Conservation (phyloP, 768 basidiomycete genomes). For the Lactarius trivialis region DNA sequence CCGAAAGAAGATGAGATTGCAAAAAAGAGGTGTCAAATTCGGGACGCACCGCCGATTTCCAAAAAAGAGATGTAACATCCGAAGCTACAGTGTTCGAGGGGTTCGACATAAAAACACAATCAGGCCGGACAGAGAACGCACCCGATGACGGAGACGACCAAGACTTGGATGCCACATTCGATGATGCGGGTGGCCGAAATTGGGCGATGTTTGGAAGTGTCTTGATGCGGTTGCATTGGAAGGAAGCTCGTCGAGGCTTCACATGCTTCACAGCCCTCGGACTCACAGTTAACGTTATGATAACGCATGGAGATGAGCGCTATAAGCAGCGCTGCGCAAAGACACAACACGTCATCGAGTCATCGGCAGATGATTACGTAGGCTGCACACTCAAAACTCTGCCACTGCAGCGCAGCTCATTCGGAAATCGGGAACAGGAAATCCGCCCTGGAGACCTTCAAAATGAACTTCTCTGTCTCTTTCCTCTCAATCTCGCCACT, state of each 20-base stretch:
- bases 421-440: neutral
- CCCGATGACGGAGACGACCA: constrained; percentile 20
- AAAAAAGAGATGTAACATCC: constrained; percentile 20
- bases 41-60: constrained; percentile 19
- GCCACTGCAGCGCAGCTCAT: neutral
- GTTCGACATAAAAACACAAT: neutral
- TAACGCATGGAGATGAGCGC: neutral
- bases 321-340: neutral
- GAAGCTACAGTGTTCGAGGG: constrained; percentile 1
- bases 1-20: neutral
- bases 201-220: neutral
- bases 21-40: neutral
- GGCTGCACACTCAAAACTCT: neutral
- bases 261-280: no score
- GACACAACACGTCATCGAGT: neutral
- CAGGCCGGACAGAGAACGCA: neutral
- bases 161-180: constrained; percentile 15
- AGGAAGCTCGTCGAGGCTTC: neutral
- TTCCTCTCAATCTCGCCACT: neutral
- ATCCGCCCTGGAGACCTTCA: neutral
- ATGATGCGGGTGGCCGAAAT: neutral
- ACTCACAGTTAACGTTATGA: neutral
- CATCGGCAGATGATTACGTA: constrained; percentile 2
- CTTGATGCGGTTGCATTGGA: constrained; percentile 3
- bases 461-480: neutral